Percentiles rank a stretch among this genome's conserved stretches.
These are phyloP conservation scores for Penicillium verhagenii DNA, from an alignment of 495 filamentous ascomycete genomes.

Conservation along the genomic window DNA sequence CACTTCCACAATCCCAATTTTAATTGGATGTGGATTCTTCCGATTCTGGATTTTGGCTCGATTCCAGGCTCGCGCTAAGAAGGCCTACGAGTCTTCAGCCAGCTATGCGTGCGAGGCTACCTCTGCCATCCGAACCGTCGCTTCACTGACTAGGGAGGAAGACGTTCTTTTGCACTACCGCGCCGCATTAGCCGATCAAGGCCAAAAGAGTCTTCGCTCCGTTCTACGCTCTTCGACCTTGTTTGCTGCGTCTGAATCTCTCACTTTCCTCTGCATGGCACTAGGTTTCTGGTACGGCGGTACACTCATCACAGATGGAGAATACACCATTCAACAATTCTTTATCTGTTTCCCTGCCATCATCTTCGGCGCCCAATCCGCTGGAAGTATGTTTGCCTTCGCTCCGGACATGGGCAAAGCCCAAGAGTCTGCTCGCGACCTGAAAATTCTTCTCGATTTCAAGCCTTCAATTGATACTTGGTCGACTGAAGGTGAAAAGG, in stretches of 20 bases:
- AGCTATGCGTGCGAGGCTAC: conserved; percentile 86
- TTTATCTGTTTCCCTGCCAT: conserved; percentile 75
- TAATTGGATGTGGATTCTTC: conserved; percentile 76
- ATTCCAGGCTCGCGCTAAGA: conserved; percentile 62
- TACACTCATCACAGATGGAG: conserved; percentile 60
- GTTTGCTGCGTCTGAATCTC: conserved; percentile 72
- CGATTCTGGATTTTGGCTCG: conserved; percentile 73
- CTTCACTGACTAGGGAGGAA: conserved; percentile 75
- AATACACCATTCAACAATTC: conserved; percentile 74
- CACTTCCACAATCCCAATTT: conserved; percentile 68
- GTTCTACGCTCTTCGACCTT: conserved; percentile 63
- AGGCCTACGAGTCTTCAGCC: conserved; percentile 67
- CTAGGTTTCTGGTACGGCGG: conserved; percentile 92
- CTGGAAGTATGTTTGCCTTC: conserved; percentile 78
- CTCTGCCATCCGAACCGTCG: conserved; percentile 83
- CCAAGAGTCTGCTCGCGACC: conserved; percentile 67
- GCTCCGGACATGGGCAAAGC: conserved; percentile 82
- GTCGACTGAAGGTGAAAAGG: conserved; percentile 58
- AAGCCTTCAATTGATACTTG: conserved; percentile 70
- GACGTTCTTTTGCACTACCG: conserved; percentile 53
- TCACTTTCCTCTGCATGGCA: conserved; percentile 74
- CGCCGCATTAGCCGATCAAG: neutral
- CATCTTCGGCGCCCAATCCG: conserved; percentile 76
- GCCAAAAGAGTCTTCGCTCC: conserved; percentile 27
- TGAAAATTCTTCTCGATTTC: conserved; percentile 70